Evolutionary conservation across 1,139 yeast genomes (phyloP).

Genomic region (Debaryomyces sp.): DNA sequence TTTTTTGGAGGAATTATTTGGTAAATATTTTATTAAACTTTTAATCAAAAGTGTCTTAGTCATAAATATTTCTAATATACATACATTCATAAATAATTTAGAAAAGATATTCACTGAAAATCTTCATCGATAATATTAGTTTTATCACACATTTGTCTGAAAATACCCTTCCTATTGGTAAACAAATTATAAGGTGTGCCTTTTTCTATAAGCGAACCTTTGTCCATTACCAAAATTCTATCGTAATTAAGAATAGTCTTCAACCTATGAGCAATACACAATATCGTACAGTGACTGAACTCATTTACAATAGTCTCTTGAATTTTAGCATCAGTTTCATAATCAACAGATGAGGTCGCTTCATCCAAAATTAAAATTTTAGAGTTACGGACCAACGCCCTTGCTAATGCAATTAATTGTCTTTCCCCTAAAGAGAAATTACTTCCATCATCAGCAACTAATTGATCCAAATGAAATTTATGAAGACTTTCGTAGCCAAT

Average conservation of each 20-base stretch:
- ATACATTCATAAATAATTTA: neutral
- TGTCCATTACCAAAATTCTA: constrained; percentile 54
- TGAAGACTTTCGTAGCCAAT: constrained; percentile 30
- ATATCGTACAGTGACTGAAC: constrained; percentile 49
- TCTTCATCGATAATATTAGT: constrained; percentile 29
- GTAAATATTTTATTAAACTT: neutral
- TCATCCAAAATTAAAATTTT: constrained; percentile 57
- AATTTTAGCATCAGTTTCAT: constrained; percentile 55
- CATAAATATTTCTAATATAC: neutral
- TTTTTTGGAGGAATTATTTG: neutral
- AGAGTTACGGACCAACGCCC: constrained; percentile 53
- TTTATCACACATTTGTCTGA: constrained; percentile 43
- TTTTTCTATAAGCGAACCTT: constrained; percentile 52
- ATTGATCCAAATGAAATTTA: constrained; percentile 52
- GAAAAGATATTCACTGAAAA: constrained; percentile 12
- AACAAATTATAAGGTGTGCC: constrained; percentile 51
- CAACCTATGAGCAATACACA: constrained; percentile 60
- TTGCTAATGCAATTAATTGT: constrained; percentile 55
- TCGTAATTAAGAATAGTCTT: constrained; percentile 56
- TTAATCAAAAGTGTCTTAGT: neutral
- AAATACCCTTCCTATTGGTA: constrained; percentile 34
- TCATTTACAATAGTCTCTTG: constrained; percentile 50
- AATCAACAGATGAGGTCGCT: constrained; percentile 61
- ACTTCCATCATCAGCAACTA: constrained; percentile 57
- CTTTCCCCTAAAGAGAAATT: constrained; percentile 60